Evolutionary conservation across 2,329 filamentous ascomycete genomes (phyloP), one percentile per base, ranked within the genome.

Genomic region (Penicillium sp.): DNA sequence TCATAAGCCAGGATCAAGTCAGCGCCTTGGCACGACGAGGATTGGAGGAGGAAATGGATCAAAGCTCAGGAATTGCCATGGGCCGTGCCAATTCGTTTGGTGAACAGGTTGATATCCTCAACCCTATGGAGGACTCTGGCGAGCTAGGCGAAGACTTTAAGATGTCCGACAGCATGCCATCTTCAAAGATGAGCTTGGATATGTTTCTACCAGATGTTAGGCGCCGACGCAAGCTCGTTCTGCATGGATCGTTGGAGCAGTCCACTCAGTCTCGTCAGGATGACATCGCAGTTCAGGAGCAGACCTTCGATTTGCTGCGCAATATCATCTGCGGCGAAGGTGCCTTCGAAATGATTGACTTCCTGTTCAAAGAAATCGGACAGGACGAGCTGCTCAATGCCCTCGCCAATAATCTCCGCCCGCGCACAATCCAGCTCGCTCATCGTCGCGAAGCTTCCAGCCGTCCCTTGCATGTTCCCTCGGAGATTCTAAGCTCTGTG

Each of bases 261-360:
- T 82, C 84, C 26, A 84, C 88, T 33, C 89, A 89, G 72, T 87
- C 89, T 19, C 86, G 89, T 56, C 88, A 88, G 67, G 91, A 97
- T 67, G 91, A 96, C 67, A 83, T 93, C 40, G 89, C 89, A 2
- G 91, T 97, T 30, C 94, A 98, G 78, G 92, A 97, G 74, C 93
- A 98, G 77, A 91, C 90, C 0, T 85, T 98, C 19, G 90, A 96
- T 70, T 90, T 98, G 69, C 87, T 99, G 65, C 87, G 94, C 58
- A 99, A 99, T 76, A 82, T 98, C 35, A 91, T 97, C 67, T 90
- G 89, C 60, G 87, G 89, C 63, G 81, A 76, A 68, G 86, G 76
- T 68, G 83, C 79, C 68, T 82, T 76, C 63, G 87, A 81, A 78
- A 94, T 97, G 87, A 92, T 97, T 64, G 93, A 97, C 72, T 89